phyloP scores from a whole-genome alignment of 2,329 filamentous ascomycete species.

The Botrytis byssoidea region DNA sequence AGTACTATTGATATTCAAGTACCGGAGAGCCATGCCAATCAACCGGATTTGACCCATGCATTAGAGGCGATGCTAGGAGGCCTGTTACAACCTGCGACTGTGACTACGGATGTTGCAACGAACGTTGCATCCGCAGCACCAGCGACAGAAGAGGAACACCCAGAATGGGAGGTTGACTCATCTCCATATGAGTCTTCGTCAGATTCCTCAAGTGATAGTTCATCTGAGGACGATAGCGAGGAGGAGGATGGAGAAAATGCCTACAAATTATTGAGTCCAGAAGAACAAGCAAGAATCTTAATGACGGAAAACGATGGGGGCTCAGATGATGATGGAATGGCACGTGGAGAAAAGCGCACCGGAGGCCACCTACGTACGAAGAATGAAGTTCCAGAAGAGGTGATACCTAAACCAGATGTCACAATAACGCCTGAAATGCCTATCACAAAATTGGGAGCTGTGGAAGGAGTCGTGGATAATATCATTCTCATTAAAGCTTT shows the following conservation, averaged over 20 bases:
- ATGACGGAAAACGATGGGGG: conserved; percentile 75
- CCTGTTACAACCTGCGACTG: conserved; percentile 24
- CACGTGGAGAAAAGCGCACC: conserved; percentile 43
- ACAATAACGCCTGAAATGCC: conserved; percentile 74
- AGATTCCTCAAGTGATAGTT: conserved; percentile 53
- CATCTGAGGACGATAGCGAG: conserved; percentile 56
- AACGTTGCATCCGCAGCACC: background rate
- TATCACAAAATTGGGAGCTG: conserved; percentile 70
- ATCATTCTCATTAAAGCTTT: conserved; percentile 76
- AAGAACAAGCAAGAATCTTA: conserved; percentile 79
- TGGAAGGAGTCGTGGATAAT: conserved; percentile 77
- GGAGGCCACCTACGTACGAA: conserved; percentile 67
- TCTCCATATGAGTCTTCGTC: conserved; percentile 70
- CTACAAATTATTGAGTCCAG: conserved; percentile 73
- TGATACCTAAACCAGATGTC: conserved; percentile 72
- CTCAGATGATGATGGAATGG: conserved; percentile 70
- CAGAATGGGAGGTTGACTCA: conserved; percentile 84
- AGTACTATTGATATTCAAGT: background rate
- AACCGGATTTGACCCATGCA: conserved; percentile 32
- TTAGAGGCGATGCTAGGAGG: conserved; percentile 36
- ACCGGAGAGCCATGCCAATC: conserved; percentile 16
- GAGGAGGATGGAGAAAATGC: conserved; percentile 53
- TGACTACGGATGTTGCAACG: background rate
- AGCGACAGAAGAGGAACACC: conserved; percentile 45
- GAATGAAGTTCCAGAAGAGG: conserved; percentile 70